Evolutionary conservation across 768 basidiomycete species (phyloP).

Genomic region (Porphyrellus cyaneotinctus): DNA sequence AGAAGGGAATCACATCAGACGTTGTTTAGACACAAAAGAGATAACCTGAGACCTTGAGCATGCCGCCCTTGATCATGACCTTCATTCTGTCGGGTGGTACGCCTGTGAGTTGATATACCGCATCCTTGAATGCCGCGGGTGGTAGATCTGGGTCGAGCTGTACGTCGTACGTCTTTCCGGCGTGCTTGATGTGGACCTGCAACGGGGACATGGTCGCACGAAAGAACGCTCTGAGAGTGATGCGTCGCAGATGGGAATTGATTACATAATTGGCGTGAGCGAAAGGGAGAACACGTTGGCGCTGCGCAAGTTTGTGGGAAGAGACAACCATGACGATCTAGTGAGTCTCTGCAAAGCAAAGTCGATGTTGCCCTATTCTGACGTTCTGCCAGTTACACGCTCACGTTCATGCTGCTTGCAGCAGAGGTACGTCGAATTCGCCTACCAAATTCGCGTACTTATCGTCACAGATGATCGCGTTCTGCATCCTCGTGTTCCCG

Average conservation of each 20-base stretch:
- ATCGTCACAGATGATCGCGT: constrained; percentile 63
- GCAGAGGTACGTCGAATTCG: constrained; percentile 50
- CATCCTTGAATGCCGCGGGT: constrained; percentile 74
- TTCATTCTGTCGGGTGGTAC: constrained; percentile 93
- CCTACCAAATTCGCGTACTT: not conserved
- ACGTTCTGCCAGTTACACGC: constrained; percentile 53
- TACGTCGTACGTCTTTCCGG: constrained; percentile 73
- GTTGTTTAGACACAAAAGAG: not conserved
- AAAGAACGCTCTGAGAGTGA: constrained; percentile 3
- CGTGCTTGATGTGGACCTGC: constrained; percentile 84
- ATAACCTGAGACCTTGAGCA: constrained; percentile 64
- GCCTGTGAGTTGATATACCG: constrained; percentile 76
- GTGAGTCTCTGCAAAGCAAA: constrained; percentile 22
- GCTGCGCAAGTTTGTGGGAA: constrained; percentile 2
- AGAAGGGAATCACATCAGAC: not conserved
- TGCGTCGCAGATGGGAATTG: constrained; percentile 30
- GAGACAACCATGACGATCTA: constrained; percentile 45
- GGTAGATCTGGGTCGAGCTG: constrained; percentile 69
- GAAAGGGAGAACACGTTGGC: constrained; percentile 21
- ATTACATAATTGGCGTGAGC: constrained; percentile 20
- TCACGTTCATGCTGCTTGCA: constrained; percentile 78
- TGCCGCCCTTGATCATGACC: constrained; percentile 90
- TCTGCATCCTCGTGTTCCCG: constrained; percentile 79
- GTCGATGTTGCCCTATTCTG: not conserved
- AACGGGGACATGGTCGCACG: constrained; percentile 54